phyloP scores from a whole-genome alignment of 192 early-diverging fungal genomes.

The Entomortierella lignicola region DNA sequence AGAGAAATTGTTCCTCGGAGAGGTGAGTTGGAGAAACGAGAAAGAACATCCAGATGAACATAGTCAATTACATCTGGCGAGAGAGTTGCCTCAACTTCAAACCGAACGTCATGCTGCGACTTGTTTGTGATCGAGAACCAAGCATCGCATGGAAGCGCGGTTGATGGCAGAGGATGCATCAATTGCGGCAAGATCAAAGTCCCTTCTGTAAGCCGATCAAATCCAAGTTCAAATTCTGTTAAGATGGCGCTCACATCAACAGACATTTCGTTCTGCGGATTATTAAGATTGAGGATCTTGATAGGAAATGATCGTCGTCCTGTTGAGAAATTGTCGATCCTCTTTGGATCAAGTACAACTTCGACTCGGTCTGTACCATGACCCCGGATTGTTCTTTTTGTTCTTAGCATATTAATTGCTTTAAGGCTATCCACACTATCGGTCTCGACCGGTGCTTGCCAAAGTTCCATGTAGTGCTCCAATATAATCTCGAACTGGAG shows the following conservation, averaged over 20 bases:
- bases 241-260: constrained; percentile 65
- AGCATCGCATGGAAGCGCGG: constrained; percentile 75
- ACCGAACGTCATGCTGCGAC: constrained; percentile 79
- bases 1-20: constrained; percentile 74
- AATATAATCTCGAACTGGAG: constrained; percentile 67
- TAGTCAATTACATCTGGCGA: constrained; percentile 69
- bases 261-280: constrained; percentile 68
- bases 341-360: constrained; percentile 71
- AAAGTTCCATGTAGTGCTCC: constrained; percentile 61
- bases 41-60: constrained; percentile 78
- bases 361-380: constrained; percentile 59
- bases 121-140: constrained; percentile 87
- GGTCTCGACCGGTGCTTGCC: not conserved
- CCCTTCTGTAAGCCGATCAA: constrained; percentile 77
- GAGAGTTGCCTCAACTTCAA: constrained; percentile 78
- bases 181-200: constrained; percentile 78
- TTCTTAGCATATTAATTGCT: not conserved
- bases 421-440: not conserved
- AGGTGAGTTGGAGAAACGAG: constrained; percentile 85
- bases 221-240: constrained; percentile 78
- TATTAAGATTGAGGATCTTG: constrained; percentile 71
- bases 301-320: constrained; percentile 66
- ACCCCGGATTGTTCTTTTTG: constrained; percentile 44
- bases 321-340: constrained; percentile 59
- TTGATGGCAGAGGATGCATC: constrained; percentile 69